Evolutionary conservation across 257 asterid species (phyloP), one percentile per base, ranked within the genome.

Genomic region (Scutellaria barbata): DNA sequence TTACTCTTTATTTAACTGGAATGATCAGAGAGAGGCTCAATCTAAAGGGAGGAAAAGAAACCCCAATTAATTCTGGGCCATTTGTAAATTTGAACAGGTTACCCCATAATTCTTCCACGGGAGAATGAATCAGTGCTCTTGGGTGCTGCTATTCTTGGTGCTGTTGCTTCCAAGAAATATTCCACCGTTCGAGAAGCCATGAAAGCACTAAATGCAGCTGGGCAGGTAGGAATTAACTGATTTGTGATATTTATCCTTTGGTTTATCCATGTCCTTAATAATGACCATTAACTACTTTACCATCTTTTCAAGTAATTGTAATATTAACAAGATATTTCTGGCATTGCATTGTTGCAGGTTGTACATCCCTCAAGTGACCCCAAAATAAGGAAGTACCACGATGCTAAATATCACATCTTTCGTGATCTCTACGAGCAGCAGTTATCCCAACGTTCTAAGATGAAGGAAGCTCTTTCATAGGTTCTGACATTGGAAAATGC

Each of bases 91-190:
- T 76, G 33, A 74, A 61, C 83, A 94, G 98, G 99, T 67, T 81
- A 78, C 63, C 96, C 96, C 17, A 88, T 89, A 73, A 70, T 86
- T 82, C 98, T 95, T 73, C 99, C 99, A 7, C 83, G 90, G 54
- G 99, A 95, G 81, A 95, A 87, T 59, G 98, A 95, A 72, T 79
- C 99, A 0, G 99, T 95, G 77, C 92, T 95, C 42, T 63, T 95
- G 75, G 99, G 99, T 72, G 96, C 99, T 83, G 92, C 99, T 65
- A 95, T 92, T 78, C 92, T 92, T 76, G 99, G 99, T 75, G 92
- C 96, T 69, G 98, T 95, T 77, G 99, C 99, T 71, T 87, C 99
- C 17, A 88, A 92, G 87, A 86, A 82, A 50, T 88, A 89, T 77
- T 63, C 76, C 72, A 84, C 90, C 0, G 68, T 92, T 20, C 83